phyloP scores from a whole-genome alignment of 345 rosid genomes.

The Brassica carinata region DNA sequence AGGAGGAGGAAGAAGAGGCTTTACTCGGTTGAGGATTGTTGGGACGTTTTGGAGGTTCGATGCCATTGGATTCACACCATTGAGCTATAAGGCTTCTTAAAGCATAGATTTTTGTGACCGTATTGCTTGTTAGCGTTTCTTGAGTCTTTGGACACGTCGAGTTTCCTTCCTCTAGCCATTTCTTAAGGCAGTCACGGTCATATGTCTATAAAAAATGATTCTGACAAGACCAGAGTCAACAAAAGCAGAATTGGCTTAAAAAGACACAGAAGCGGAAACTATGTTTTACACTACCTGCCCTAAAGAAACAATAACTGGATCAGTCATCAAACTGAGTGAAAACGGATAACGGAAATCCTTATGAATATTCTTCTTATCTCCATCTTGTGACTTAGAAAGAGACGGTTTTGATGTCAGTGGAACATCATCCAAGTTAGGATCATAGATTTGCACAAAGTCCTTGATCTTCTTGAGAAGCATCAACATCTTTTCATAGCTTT shows the following conservation, averaged over 20 bases:
- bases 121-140: constrained; percentile 56
- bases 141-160: constrained; percentile 91
- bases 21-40: constrained; percentile 53
- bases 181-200: constrained; percentile 58
- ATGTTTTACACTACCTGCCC: constrained; percentile 66
- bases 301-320: constrained; percentile 94
- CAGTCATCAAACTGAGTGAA: constrained; percentile 81
- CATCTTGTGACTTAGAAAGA: constrained; percentile 37
- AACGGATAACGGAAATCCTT: constrained; percentile 93
- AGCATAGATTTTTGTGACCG: constrained; percentile 79
- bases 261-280: too few species aligned
- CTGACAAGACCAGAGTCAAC: constrained; percentile 1
- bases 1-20: constrained; percentile 41
- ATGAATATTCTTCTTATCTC: constrained; percentile 55
- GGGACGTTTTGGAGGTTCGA: constrained; percentile 80
- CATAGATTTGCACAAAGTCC: constrained; percentile 81
- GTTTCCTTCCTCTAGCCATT: constrained; percentile 85
- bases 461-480: constrained; percentile 75
- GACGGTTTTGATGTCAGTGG: constrained; percentile 49
- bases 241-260: neutral
- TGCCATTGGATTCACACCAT: constrained; percentile 89
- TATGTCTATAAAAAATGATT: constrained; percentile 25
- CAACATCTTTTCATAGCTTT: constrained; percentile 78
- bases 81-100: constrained; percentile 90
- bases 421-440: constrained; percentile 48